Conservation (phyloP, 108 stramenopile species). For the Thalassiosira profunda region DNA sequence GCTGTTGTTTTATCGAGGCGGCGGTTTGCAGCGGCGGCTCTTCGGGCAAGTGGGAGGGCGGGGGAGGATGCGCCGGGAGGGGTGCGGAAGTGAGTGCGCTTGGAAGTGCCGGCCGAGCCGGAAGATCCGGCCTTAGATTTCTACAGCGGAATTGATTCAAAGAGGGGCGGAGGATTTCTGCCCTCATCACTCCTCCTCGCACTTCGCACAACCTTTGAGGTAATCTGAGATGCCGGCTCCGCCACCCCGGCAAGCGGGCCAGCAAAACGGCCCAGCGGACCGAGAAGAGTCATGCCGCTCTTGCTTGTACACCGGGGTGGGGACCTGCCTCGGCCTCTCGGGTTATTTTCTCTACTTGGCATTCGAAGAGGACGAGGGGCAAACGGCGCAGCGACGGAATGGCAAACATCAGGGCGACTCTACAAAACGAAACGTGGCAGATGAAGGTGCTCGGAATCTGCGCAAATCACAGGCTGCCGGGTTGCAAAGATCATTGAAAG, state of each 20-base stretch:
- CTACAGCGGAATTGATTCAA: no score
- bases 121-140: no score
- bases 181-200: no score
- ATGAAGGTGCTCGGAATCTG: not conserved
- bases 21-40: no score
- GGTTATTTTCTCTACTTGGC: slow-evolving; percentile 71
- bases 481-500: not conserved
- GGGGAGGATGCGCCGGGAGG: no score
- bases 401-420: not conserved
- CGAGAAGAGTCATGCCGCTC: slow-evolving; percentile 53
- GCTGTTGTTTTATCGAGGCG: not conserved
- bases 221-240: no score
- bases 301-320: slow-evolving; percentile 75
- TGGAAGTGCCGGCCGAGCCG: no score
- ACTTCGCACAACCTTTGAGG: no score
- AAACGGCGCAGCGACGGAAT: not conserved
- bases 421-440: not conserved
- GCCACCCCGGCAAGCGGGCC: not conserved
- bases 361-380: slow-evolving; percentile 25
- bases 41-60: no score
- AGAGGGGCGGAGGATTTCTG: no score
- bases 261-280: not conserved
- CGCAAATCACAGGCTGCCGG: not conserved
- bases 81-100: no score
- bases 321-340: slow-evolving; percentile 68